These are phyloP conservation scores for Amyloporia xantha DNA, from an alignment of 768 basidiomycete species.

Conservation along the genomic window DNA sequence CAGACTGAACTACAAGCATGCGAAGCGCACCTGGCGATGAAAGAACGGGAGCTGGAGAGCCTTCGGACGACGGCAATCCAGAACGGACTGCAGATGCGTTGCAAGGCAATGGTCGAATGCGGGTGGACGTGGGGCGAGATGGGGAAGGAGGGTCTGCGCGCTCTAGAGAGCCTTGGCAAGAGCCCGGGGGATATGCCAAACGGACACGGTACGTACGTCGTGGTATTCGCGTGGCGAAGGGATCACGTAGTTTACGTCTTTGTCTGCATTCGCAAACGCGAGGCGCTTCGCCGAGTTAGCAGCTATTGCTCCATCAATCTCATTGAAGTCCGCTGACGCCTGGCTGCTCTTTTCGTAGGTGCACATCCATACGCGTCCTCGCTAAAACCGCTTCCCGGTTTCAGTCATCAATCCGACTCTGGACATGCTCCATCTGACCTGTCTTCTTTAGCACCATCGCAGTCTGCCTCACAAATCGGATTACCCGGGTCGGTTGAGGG, in stretches of 20 bases:
- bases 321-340: no score
- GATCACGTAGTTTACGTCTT: no score
- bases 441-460: constrained; percentile 70
- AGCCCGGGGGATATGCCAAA: constrained; percentile 13
- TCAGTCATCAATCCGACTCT: background rate
- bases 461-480: constrained; percentile 62
- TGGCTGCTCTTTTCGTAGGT: constrained; percentile 1
- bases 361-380: constrained; percentile 7
- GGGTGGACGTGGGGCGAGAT: constrained; percentile 63
- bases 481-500: constrained; percentile 2
- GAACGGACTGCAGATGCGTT: constrained; percentile 57
- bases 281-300: constrained; percentile 4
- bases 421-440: constrained; percentile 38
- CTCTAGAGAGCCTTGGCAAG: constrained; percentile 26
- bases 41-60: constrained; percentile 57
- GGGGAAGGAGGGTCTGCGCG: constrained; percentile 55
- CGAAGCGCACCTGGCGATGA: constrained; percentile 62
- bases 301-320: no score
- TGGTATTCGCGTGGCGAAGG: background rate
- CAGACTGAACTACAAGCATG: constrained; percentile 80
- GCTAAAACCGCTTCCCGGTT: constrained; percentile 15
- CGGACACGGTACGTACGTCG: constrained; percentile 24
- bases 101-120: constrained; percentile 60
- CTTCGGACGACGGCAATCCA: constrained; percentile 49
- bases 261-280: no score